phyloP scores from a whole-genome alignment of 1,284 basidiomycete species.

The Pseudozyma pruni region DNA sequence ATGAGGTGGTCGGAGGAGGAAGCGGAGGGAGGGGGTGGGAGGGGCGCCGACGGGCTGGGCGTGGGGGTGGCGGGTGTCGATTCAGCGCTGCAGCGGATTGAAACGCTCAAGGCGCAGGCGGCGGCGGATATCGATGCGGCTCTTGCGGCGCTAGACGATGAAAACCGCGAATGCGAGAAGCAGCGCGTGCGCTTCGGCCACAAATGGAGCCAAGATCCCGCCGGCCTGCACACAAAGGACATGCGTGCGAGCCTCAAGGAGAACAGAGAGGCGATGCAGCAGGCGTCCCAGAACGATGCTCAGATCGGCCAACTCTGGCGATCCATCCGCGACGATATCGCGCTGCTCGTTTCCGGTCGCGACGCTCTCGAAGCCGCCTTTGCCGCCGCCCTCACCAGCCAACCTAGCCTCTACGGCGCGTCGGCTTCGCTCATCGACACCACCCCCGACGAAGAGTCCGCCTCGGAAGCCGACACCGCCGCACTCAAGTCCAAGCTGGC shows the following conservation, averaged over 20 bases:
- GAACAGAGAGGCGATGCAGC: constrained; percentile 79
- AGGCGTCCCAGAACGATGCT: constrained; percentile 81
- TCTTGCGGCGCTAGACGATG: constrained; percentile 57
- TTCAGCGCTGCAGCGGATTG: constrained; percentile 43
- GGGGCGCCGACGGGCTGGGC: constrained; percentile 74
- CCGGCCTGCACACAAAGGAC: constrained; percentile 73
- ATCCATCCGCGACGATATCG: constrained; percentile 77
- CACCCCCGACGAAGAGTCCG: constrained; percentile 51
- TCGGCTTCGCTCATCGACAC: constrained; percentile 46
- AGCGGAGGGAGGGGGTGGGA: constrained; percentile 75
- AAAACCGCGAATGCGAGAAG: constrained; percentile 69
- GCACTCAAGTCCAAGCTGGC: constrained; percentile 40
- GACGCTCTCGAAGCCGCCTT: constrained; percentile 79
- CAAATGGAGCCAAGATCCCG: constrained; percentile 88
- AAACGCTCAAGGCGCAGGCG: constrained; percentile 45
- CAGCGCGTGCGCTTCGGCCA: constrained; percentile 81
- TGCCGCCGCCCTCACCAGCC: constrained; percentile 69
- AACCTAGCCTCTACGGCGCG: constrained; percentile 36
- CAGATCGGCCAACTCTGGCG: constrained; percentile 83
- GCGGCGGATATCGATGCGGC: constrained; percentile 44
- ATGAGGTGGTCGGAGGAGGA: constrained; percentile 77
- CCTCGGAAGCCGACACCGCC: constrained; percentile 28
- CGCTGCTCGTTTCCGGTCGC: constrained; percentile 73
- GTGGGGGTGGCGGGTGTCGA: constrained; percentile 51
- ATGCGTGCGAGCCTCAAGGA: constrained; percentile 83